These are phyloP conservation scores for Erodium maritimum DNA, from an alignment of 345 rosid species.

Conservation along the genomic window DNA sequence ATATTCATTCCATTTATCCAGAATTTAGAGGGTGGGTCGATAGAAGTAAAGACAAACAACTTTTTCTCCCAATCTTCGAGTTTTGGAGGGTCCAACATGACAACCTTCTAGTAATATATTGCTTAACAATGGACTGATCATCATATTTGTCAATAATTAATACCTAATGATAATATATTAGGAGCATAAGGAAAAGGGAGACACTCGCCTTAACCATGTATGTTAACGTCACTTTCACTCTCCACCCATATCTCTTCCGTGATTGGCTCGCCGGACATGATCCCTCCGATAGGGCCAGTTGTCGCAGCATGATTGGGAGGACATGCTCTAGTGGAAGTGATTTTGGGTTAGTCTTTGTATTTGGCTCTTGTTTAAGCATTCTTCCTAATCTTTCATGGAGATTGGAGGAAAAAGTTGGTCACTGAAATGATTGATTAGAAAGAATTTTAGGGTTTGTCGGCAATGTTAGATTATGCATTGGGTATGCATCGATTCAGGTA, in stretches of 20 bases:
- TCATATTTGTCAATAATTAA: background rate
- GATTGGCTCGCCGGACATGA: slow-evolving; percentile 18
- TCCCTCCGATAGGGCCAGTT: slow-evolving; percentile 5
- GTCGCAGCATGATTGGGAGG: slow-evolving; percentile 5
- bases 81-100: slow-evolving; percentile 4
- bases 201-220: background rate
- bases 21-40: slow-evolving; percentile 11
- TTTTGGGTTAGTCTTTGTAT: background rate
- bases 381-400: background rate
- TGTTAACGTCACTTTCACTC: background rate
- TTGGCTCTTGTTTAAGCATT: background rate
- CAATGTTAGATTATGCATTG: background rate
- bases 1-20: background rate
- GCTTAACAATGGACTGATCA: background rate
- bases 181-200: slow-evolving; percentile 1
- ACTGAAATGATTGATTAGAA: slow-evolving; percentile 1
- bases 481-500: slow-evolving; percentile 17
- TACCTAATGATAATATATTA: slow-evolving; percentile 9
- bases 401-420: slow-evolving; percentile 4
- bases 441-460: slow-evolving; percentile 22
- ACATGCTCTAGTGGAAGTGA: background rate
- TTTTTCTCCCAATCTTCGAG: slow-evolving; percentile 21
- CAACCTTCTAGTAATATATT: slow-evolving; percentile 3
- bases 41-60: slow-evolving; percentile 25
- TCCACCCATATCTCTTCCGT: slow-evolving; percentile 3